Evolutionary conservation across 306 rosid genomes (phyloP).

Genomic region (Malus sieversii): DNA sequence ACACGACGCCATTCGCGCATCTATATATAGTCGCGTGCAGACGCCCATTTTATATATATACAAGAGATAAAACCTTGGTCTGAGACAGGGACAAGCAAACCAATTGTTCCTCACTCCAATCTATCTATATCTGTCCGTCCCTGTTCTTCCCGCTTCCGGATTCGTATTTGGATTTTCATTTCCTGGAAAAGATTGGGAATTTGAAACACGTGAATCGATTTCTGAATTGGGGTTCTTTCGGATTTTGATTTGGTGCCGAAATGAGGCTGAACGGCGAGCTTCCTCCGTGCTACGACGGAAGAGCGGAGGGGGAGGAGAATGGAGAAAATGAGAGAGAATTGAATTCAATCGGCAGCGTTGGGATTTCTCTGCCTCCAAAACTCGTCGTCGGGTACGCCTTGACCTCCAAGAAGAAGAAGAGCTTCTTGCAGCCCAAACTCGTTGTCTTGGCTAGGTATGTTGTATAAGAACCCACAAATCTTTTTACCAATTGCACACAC

Average conservation of each 20-base stretch:
- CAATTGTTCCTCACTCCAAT: neutral
- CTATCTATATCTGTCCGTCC: neutral
- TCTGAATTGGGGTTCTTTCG: slow-evolving; percentile 3
- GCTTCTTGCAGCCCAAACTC: slow-evolving; percentile 28
- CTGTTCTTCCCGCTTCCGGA: neutral
- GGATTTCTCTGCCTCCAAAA: slow-evolving; percentile 7
- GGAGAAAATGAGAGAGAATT: neutral
- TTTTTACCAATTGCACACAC: neutral
- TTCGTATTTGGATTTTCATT: neutral
- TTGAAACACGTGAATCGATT: neutral
- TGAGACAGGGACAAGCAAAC: neutral
- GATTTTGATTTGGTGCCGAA: neutral
- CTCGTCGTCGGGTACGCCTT: slow-evolving; percentile 30
- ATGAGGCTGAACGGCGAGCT: slow-evolving; percentile 26
- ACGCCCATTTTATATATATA: too few relatives aligned
- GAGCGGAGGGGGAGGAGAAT: slow-evolving; percentile 2
- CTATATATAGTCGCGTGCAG: neutral
- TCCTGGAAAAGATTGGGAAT: neutral
- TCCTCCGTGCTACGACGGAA: neutral
- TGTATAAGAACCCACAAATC: neutral
- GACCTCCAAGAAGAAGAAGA: slow-evolving; percentile 30
- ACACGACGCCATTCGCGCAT: neutral
- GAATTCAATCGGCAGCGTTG: slow-evolving; percentile 7
- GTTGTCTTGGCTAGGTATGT: slow-evolving; percentile 24
- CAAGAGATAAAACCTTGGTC: neutral